Percentiles rank a stretch among this genome's conserved stretches.
Evolutionary conservation across 176 grass and related monocot genomes (phyloP).

Genomic region (Lolium rigidum): DNA sequence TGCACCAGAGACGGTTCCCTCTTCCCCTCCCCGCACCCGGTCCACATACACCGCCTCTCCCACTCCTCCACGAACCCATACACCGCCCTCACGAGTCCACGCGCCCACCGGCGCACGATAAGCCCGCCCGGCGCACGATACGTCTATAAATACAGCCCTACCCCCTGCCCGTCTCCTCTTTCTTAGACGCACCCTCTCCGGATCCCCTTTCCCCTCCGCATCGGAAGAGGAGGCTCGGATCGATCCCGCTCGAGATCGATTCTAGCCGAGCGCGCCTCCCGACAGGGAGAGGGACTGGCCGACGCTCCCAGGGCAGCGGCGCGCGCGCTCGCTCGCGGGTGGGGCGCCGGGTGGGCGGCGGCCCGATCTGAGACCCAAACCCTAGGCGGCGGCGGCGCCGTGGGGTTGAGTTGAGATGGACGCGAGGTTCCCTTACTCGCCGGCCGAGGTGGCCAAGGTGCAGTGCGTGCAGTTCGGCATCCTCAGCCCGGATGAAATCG

Average conservation of each 20-base stretch:
- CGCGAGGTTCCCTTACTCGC: constrained; percentile 88
- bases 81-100: constrained; percentile 17
- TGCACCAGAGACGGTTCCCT: background rate
- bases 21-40: background rate
- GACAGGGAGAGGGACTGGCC: background rate
- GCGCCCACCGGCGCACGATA: background rate
- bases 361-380: constrained; percentile 55
- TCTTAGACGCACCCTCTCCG: constrained; percentile 35
- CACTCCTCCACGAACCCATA: background rate
- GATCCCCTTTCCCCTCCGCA: background rate
- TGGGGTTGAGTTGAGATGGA: constrained; percentile 58
- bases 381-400: constrained; percentile 38
- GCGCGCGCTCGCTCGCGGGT: background rate
- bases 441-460: constrained; percentile 97
- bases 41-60: background rate
- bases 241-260: background rate
- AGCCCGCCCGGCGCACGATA: constrained; percentile 29
- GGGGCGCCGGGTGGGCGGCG: background rate
- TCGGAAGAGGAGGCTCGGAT: constrained; percentile 19
- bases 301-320: background rate
- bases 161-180: background rate
- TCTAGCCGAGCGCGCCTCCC: background rate
- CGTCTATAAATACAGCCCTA: constrained; percentile 61
- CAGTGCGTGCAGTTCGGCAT: constrained; percentile 91
- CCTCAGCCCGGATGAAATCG: constrained; percentile 98